A percentile compares a stretch with the other conserved stretches of the same genome.
Conservation (phyloP, 2,329 filamentous ascomycete species). For the Rosellinia necatrix region DNA sequence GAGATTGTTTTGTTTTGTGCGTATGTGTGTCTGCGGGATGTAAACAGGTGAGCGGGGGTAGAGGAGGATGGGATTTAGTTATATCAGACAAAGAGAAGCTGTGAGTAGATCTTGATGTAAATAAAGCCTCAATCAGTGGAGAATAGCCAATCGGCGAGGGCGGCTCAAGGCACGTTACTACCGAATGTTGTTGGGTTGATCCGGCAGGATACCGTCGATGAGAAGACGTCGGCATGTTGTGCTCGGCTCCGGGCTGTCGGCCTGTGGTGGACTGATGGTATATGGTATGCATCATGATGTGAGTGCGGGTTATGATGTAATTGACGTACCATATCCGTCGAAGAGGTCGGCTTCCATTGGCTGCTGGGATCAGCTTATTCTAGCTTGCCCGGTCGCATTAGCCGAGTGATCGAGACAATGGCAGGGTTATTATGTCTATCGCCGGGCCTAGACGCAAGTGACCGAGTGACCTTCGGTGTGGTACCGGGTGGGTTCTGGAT, state of each 20-base stretch:
- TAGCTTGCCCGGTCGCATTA: not conserved
- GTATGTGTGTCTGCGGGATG: not conserved
- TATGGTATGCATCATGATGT: conserved; percentile 6
- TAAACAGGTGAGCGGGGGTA: not conserved
- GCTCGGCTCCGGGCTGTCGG: not conserved
- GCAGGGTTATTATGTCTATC: too few species aligned
- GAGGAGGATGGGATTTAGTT: too few species aligned
- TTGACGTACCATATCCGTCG: conserved; percentile 15
- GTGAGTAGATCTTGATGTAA: too few species aligned
- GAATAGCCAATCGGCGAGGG: too few species aligned
- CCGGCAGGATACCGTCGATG: not conserved
- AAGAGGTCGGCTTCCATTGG: conserved; percentile 7
- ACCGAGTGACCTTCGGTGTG: too few species aligned
- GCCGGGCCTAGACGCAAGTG: not conserved
- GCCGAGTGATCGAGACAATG: too few species aligned
- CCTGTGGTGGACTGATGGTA: conserved; percentile 19
- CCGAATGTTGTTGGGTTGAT: not conserved
- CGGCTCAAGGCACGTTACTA: too few species aligned
- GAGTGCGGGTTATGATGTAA: conserved; percentile 24
- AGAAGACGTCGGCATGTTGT: not conserved
- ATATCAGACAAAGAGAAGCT: too few species aligned
- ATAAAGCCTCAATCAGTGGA: too few species aligned
- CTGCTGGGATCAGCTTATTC: not conserved
- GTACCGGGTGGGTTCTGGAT: too few species aligned
- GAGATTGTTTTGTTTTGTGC: too few species aligned